These are phyloP conservation scores for Ascosphaera apis DNA, from an alignment of 2,329 filamentous ascomycete genomes.

Conservation along the genomic window DNA sequence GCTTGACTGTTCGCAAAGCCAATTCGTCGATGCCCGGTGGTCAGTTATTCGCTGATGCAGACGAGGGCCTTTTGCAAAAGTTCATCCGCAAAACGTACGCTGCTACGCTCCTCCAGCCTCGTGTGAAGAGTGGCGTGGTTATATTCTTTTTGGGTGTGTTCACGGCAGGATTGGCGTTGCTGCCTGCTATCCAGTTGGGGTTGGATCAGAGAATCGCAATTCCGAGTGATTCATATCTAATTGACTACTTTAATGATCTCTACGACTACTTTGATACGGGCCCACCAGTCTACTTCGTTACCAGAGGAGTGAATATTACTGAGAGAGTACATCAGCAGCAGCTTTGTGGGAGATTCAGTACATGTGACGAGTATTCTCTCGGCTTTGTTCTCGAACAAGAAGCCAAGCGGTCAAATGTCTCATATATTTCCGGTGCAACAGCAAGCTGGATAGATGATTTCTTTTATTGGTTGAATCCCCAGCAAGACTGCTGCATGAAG, in stretches of 20 bases:
- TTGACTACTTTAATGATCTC: slow-evolving; percentile 88
- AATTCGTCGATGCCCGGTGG: slow-evolving; percentile 43
- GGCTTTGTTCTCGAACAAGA: slow-evolving; percentile 86
- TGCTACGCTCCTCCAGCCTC: slow-evolving; percentile 54
- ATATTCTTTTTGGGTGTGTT: slow-evolving; percentile 72
- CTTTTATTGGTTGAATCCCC: slow-evolving; percentile 87
- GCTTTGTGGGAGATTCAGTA: slow-evolving; percentile 74
- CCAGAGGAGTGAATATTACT: slow-evolving; percentile 57
- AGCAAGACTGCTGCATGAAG: slow-evolving; percentile 46
- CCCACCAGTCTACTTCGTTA: slow-evolving; percentile 91
- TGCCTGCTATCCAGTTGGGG: slow-evolving; percentile 67
- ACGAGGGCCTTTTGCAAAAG: slow-evolving; percentile 60
- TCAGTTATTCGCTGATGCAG: slow-evolving; percentile 48
- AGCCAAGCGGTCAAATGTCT: slow-evolving; percentile 66
- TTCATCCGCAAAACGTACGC: slow-evolving; percentile 87
- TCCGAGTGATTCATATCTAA: slow-evolving; percentile 80
- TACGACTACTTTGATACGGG: slow-evolving; percentile 81
- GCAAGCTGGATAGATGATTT: slow-evolving; percentile 97
- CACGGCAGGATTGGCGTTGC: slow-evolving; percentile 58
- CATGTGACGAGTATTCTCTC: slow-evolving; percentile 63
- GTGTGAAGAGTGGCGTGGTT: slow-evolving; percentile 53
- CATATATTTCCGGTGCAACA: slow-evolving; percentile 67
- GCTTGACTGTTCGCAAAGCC: slow-evolving; percentile 55
- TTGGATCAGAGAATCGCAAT: slow-evolving; percentile 89
- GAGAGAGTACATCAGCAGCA: slow-evolving; percentile 55